Evolutionary conservation across 148 eudicot genomes (phyloP), one percentile per base, ranked within the genome.

Genomic region (Rhododendron molle): DNA sequence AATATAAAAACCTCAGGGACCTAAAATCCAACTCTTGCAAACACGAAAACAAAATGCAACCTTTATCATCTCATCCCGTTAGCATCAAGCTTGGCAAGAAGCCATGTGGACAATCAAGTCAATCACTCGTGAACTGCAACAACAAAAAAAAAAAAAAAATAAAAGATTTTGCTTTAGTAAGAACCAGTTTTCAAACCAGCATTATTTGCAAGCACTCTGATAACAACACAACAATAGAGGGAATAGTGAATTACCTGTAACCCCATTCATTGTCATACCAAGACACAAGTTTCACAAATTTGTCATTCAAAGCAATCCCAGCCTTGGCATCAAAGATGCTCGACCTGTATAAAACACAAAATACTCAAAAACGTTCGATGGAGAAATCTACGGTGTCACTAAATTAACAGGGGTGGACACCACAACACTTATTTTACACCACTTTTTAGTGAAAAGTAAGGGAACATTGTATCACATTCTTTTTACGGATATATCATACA

Each of bases 191-290:
- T 13, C 7, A 79, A 14, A 46, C 47, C 58, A 28, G 46, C 52
- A 78, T 18, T 28, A 78, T 46, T 47, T 43, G 34, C 52, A 44
- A 46, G 30, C 18, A 8, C 7, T 50, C 7, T 50, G 0, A 21
- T 7, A 44, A 11, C 50, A 78, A 44, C 4, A 43, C 0, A 8
- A 5, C 34, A 32, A 32, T 32, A 32, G 34, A 32, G 34, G 0
- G 46, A 16, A 43, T 20, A 8, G 80, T 40, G 43, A 79, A 79
- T 88, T 91, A 94, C 98, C 96, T 93, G 92, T 94, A 94, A 49
- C 98, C 98, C 98, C 96, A 95, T 90, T 95, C 98, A 32, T 95
- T 95, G 91, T 95, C 98, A 52, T 95, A 95, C 98, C 98, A 95
- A 13, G 98, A 91, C 56, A 94, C 94, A 46, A 95, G 90, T 88